These are phyloP conservation scores for Didymella pinodella DNA, from an alignment of 2,329 filamentous ascomycete genomes.

Conservation along the genomic window DNA sequence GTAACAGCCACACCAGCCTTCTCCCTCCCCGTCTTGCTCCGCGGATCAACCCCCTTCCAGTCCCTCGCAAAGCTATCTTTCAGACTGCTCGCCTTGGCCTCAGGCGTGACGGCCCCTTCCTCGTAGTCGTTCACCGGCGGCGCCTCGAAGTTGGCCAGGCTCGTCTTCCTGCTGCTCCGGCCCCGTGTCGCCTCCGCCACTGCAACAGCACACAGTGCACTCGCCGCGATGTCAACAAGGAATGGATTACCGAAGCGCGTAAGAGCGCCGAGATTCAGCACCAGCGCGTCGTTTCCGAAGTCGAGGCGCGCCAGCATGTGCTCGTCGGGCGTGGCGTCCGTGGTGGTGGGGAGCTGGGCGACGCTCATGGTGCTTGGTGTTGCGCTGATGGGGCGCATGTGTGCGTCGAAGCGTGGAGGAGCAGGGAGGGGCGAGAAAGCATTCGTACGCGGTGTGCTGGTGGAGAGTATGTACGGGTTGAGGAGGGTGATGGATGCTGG, in stretches of 20 bases:
- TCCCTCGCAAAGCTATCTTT: constrained; percentile 45
- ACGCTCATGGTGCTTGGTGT: constrained; percentile 47
- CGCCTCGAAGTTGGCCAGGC: constrained; percentile 38
- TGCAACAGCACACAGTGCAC: constrained; percentile 55
- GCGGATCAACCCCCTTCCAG: constrained; percentile 35
- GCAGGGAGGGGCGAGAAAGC: constrained; percentile 43
- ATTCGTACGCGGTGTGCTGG: constrained; percentile 43
- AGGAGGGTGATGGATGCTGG: constrained; percentile 48
- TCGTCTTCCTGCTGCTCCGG: constrained; percentile 28
- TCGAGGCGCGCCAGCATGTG: constrained; percentile 56
- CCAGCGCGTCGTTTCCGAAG: constrained; percentile 52
- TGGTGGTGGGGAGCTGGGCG: constrained; percentile 44
- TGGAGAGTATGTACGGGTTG: constrained; percentile 51
- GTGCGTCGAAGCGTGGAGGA: constrained; percentile 34
- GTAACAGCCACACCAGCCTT: constrained; percentile 29
- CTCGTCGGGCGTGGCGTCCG: constrained; percentile 48
- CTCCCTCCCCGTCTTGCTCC: constrained; percentile 31
- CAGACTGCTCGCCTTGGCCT: constrained; percentile 40
- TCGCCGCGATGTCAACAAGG: constrained; percentile 56
- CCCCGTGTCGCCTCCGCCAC: constrained; percentile 55
- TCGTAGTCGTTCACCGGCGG: constrained; percentile 41
- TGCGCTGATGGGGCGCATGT: constrained; percentile 40
- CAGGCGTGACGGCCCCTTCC: constrained; percentile 30
- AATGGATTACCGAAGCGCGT: constrained; percentile 55
- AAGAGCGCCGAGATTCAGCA: constrained; percentile 56